Evolutionary conservation across 257 asterid genomes (phyloP), one percentile per base, ranked within the genome.

Genomic region (Thymus mandschuricus): DNA sequence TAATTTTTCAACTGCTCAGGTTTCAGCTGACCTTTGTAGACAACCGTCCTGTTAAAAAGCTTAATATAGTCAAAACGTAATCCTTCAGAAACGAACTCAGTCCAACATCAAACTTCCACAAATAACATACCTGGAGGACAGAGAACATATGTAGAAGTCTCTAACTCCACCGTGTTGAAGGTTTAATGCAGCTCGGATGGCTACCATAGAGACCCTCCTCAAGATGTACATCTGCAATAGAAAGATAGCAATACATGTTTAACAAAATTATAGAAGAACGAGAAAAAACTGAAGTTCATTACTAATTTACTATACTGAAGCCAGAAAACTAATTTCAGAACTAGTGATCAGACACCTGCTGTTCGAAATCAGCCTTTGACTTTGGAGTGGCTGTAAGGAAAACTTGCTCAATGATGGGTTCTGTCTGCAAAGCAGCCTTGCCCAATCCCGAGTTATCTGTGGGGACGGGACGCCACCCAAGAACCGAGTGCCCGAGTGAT

Each of bases 11-110:
- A 80, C 82, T 95, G 99, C 73, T 80, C 78, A 30, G 99, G 99
- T 84, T 92, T 95, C 86, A 95, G 72, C 84, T 95, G 99, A 72
- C 99, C 99, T 85, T 95, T 95, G 92, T 95, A 95, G 74, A 95
- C 97, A 54, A 95, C 71, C 68, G 99, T 95, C 93, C 99, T 95
- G 82, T 72, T 73, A 48, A 68, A 72, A 58, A 50, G 46, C 46
- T 71, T 43, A 52, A 41, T 43, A 51, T 57, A n/a, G 48, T 54
- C 62, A 45, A 34, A 35, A 58, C 34, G 11, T 21, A 69, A 76
- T 27, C 50, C 64, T 71, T 50, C 64, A 13, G 56, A 40, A 31
- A 33, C 57, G 58, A n/a, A 30, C 59, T 60, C 31, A 38, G 3
- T 59, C 35, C 27, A 65, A 52, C 34, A 30, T 11, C 49, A 55